Evolutionary conservation across 768 basidiomycete genomes (phyloP).

Genomic region (Kwoniella heveanensis): DNA sequence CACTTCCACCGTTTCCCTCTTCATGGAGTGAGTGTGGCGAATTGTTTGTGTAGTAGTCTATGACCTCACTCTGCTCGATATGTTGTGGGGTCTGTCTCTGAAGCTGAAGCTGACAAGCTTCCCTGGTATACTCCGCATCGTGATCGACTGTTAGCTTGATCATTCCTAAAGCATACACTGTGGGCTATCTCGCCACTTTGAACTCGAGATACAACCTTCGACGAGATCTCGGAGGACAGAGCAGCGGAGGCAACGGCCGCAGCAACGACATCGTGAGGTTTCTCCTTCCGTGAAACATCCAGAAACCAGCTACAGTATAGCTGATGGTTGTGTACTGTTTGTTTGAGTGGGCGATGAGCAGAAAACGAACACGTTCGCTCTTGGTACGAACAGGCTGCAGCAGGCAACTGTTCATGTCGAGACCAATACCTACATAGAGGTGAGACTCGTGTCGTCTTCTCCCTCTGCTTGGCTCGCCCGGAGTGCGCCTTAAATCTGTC

Average conservation of each 20-base stretch:
- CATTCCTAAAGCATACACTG: slow-evolving; percentile 16
- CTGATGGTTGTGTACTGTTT: too few relatives aligned
- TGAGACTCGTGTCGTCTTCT: background rate
- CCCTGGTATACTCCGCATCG: too few relatives aligned
- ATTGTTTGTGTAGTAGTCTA: too few relatives aligned
- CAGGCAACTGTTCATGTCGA: slow-evolving; percentile 22
- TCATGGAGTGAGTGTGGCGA: slow-evolving; percentile 24
- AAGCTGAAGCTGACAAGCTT: too few relatives aligned
- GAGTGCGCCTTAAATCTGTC: too few relatives aligned
- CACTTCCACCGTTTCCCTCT: slow-evolving; percentile 8
- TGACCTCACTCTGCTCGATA: too few relatives aligned
- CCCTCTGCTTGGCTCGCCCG: too few relatives aligned
- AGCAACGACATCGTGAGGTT: slow-evolving; percentile 5
- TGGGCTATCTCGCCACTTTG: slow-evolving; percentile 12
- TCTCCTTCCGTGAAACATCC: too few relatives aligned
- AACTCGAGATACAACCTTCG: slow-evolving; percentile 19
- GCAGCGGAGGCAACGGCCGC: background rate
- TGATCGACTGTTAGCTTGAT: slow-evolving; percentile 2
- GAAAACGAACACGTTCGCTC: slow-evolving; percentile 14
- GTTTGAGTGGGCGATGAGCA: background rate
- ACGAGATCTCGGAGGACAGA: background rate
- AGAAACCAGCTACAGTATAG: too few relatives aligned
- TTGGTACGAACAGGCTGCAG: slow-evolving; percentile 11
- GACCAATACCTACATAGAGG: slow-evolving; percentile 21
- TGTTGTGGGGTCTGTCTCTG: too few relatives aligned